Percentiles rank a stretch among this genome's conserved stretches.
These are phyloP conservation scores for Pneumocystis sp. DNA, from an alignment of 1,139 yeast genomes.

Conservation along the genomic window DNA sequence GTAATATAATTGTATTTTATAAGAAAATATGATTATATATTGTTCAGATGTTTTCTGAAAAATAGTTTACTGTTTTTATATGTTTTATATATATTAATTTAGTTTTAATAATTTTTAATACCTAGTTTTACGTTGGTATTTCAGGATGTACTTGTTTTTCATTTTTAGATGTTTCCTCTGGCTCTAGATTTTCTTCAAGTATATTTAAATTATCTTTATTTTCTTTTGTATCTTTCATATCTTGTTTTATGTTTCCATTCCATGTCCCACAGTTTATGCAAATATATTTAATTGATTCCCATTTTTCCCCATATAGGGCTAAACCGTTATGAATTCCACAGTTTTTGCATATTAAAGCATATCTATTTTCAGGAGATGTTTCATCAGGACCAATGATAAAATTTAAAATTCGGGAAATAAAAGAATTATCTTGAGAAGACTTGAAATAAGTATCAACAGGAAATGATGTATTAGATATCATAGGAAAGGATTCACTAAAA, in stretches of 20 bases:
- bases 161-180: not conserved
- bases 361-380: not conserved
- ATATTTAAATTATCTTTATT: not conserved
- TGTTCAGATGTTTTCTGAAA: not conserved
- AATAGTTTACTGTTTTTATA: not conserved
- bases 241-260: not conserved
- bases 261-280: not conserved
- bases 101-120: not conserved
- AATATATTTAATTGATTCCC: constrained; percentile 1
- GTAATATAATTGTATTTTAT: not conserved
- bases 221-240: not conserved
- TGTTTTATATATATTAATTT: not conserved
- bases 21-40: not conserved
- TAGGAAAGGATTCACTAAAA: not conserved
- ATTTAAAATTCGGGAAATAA: constrained; percentile 34
- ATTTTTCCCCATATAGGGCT: not conserved
- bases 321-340: constrained; percentile 1
- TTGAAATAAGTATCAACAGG: constrained; percentile 7
- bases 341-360: constrained; percentile 1
- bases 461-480: not conserved
- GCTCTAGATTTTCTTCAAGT: not conserved
- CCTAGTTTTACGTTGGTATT: not conserved
- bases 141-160: not conserved
- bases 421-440: constrained; percentile 14
- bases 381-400: constrained; percentile 48